Conservation (phyloP, 116 monocot genomes). For the Papilionanthe hybrid region DNA sequence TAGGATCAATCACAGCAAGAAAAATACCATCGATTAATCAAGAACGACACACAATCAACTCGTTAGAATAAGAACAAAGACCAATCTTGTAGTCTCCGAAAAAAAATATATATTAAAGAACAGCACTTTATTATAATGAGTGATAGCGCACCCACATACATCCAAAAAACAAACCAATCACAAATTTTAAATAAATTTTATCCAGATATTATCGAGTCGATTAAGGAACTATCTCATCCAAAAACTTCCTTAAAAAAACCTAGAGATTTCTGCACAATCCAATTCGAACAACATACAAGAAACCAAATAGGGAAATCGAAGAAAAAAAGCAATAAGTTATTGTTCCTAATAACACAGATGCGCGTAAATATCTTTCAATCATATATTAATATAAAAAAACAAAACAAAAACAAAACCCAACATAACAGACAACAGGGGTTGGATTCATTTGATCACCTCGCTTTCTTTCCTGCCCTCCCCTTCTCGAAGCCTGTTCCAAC, state of each 20-base stretch:
- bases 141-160: too few relatives aligned
- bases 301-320: not conserved
- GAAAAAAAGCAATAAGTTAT: not conserved
- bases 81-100: too few relatives aligned
- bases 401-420: not conserved
- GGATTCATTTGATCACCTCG: slow-evolving; percentile 36
- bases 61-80: too few relatives aligned
- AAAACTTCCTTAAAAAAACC: not conserved
- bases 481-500: slow-evolving; percentile 23
- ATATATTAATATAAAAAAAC: not conserved
- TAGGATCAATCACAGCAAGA: too few relatives aligned
- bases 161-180: too few relatives aligned
- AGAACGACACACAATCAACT: too few relatives aligned
- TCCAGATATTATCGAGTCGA: too few relatives aligned
- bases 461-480: slow-evolving; percentile 45
- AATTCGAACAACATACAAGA: not conserved
- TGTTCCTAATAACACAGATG: not conserved
- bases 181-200: too few relatives aligned
- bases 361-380: not conserved
- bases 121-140: too few relatives aligned
- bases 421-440: not conserved
- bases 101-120: too few relatives aligned
- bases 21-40: too few relatives aligned
- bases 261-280: not conserved
- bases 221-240: too few relatives aligned